Conservation (phyloP, 176 grass and related monocot species). For the Oryza brachyantha region DNA sequence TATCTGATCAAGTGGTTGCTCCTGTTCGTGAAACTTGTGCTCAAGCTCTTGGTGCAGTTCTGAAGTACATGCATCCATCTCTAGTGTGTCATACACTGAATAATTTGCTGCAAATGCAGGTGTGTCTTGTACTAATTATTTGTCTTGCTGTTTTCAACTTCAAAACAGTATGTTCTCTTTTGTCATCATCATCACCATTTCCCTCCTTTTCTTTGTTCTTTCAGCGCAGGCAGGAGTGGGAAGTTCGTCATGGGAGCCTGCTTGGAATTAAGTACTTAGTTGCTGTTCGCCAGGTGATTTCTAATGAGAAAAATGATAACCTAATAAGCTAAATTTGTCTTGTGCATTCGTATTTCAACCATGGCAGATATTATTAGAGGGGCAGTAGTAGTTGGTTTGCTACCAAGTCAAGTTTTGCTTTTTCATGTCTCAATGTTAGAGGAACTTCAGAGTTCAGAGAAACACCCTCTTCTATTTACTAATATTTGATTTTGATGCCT, state of each 20-base stretch:
- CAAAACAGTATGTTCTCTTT: slow-evolving; percentile 24
- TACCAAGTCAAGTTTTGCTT: slow-evolving; percentile 2
- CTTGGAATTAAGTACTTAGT: slow-evolving; percentile 98
- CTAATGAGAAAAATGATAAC: slow-evolving; percentile 25
- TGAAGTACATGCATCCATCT: slow-evolving; percentile 95
- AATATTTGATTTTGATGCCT: slow-evolving; percentile 4
- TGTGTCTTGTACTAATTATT: slow-evolving; percentile 45
- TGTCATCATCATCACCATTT: slow-evolving; percentile 5
- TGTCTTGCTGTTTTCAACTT: neutral
- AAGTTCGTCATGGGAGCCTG: slow-evolving; percentile 97
- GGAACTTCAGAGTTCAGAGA: neutral
- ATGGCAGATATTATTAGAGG: neutral
- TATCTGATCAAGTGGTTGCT: slow-evolving; percentile 98
- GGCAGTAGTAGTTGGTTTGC: neutral
- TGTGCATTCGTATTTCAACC: neutral
- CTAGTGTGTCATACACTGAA: slow-evolving; percentile 89
- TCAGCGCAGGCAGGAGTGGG: slow-evolving; percentile 99
- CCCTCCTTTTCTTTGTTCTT: slow-evolving; percentile 55
- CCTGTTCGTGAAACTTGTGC: slow-evolving; percentile 97
- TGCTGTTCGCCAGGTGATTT: slow-evolving; percentile 80
- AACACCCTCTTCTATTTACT: neutral
- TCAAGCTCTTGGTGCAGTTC: slow-evolving; percentile 95
- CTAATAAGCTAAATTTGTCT: slow-evolving; percentile 5
- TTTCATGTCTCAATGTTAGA: neutral
- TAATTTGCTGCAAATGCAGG: slow-evolving; percentile 92